A percentile compares a stretch with the other conserved stretches of the same genome.
phyloP scores from a whole-genome alignment of 2,329 filamentous ascomycete genomes.

The Coniochaeta pulveracea region DNA sequence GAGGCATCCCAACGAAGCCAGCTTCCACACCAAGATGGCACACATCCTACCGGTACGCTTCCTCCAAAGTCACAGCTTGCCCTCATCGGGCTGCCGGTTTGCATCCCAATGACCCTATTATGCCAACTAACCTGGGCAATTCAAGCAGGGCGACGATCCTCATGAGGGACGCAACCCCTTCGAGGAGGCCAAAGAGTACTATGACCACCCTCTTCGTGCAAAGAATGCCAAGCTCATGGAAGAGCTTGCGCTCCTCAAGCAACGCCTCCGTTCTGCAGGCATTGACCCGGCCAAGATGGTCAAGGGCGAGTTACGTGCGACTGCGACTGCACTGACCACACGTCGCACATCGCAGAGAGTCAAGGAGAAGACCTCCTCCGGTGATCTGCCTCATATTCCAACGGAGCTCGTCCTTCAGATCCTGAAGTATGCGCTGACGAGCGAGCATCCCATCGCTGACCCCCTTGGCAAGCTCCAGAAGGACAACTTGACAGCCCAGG shows the following conservation, averaged over 20 bases:
- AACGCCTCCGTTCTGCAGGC: conserved; percentile 37
- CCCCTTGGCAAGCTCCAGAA: conserved; percentile 32
- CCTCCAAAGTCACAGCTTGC: no score
- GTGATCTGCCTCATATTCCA: conserved; percentile 31
- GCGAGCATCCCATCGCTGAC: conserved; percentile 38
- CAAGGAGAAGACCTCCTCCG: background rate
- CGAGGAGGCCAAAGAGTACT: conserved; percentile 35
- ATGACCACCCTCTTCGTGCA: conserved; percentile 34
- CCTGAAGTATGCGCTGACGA: conserved; percentile 37
- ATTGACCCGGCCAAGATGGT: no score
- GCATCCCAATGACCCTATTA: no score
- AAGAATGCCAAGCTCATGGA: conserved; percentile 32
- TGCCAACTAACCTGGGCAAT: no score
- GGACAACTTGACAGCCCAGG: conserved; percentile 30
- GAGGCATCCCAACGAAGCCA: no score
- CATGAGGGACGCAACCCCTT: conserved; percentile 42
- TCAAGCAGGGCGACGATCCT: no score
- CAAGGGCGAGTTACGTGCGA: conserved; percentile 30
- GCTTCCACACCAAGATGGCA: no score
- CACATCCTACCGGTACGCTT: no score
- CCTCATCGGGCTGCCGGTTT: no score
- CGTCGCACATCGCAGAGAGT: background rate
- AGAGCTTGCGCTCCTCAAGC: conserved; percentile 39
- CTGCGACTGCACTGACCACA: conserved; percentile 12
- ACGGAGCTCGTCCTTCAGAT: conserved; percentile 41